These are phyloP conservation scores for Mycena albidolilacea DNA, from an alignment of 768 basidiomycete genomes.

Conservation along the genomic window DNA sequence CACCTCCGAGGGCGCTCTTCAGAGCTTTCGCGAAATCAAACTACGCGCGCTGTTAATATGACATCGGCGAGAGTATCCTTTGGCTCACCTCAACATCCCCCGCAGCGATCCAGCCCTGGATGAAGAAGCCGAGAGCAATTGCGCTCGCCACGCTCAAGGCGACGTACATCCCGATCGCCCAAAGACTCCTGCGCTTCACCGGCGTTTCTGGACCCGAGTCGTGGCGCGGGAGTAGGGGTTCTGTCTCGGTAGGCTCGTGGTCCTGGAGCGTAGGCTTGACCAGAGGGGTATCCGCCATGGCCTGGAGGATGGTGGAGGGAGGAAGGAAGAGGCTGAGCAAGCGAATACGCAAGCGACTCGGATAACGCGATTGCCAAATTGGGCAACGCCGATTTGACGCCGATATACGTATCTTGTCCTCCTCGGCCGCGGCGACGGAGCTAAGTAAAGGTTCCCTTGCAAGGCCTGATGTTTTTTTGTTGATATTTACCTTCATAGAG, in stretches of 20 bases:
- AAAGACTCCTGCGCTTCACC: constrained; percentile 13
- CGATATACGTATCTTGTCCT: background rate
- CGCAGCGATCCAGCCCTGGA: constrained; percentile 80
- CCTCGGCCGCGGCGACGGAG: background rate
- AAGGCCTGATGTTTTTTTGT: too few species aligned
- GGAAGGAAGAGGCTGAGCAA: constrained; percentile 11
- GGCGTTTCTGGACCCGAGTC: constrained; percentile 11
- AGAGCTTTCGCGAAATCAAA: constrained; percentile 87
- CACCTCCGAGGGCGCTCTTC: constrained; percentile 90
- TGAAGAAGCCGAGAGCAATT: constrained; percentile 63
- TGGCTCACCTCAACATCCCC: constrained; percentile 72
- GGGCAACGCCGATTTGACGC: background rate
- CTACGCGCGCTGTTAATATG: constrained; percentile 52
- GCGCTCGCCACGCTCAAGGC: constrained; percentile 53
- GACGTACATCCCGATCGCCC: constrained; percentile 43
- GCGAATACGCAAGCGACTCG: constrained; percentile 16
- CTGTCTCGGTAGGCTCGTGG: background rate
- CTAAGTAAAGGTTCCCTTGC: background rate
- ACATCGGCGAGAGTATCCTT: background rate
- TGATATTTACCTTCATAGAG: background rate
- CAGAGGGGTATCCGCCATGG: constrained; percentile 28
- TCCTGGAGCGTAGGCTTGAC: constrained; percentile 16
- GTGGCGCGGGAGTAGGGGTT: constrained; percentile 27
- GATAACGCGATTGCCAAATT: constrained; percentile 18
- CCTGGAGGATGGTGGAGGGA: background rate